Base-by-base conservation (phyloP, 1,284 basidiomycete species). In the Marasmius tenuissimus region DNA sequence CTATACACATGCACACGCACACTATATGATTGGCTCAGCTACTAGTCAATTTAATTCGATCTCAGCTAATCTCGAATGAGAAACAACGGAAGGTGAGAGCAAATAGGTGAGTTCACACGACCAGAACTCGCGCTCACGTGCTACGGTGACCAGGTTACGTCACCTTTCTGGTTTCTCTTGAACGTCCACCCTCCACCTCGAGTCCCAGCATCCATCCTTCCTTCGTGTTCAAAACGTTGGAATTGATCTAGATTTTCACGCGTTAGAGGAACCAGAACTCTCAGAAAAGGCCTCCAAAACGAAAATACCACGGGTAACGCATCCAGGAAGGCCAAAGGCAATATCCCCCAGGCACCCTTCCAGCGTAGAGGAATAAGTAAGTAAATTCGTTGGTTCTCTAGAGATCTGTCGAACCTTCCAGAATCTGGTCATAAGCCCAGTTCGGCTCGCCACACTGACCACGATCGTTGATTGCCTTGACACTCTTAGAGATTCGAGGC, bases 401-500 rank as follows among this genome's bases (percentile, higher is more conserved):
- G 62, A 63, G 67, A 64, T 6, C 56, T 37, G 39, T 64, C 61
- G 12, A 66, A 72, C 42, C 76, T 76, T 0, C 76, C 76, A 4
- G 76, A 76, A 39, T 72, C 78, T 27, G 69, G 79, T 5, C 76
- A 82, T 10, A 82, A 86, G 4, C 86, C 88, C 0, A 90, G 88
- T 64, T 89, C 88, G 6, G 79, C 82, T 20, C 76, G 90, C n/a
- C n/a, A n/a, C n/a, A n/a, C n/a, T n/a, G n/a, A n/a, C 54, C 85
- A 81, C 71, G 81, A 85, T 60, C 71, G 77, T 50, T 78, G 88
- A 49, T 75, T 76, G 27, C 84, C 82, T 59, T 70, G 62, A 70
- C 37, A 79, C 73, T 59, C 73, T 71, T 18, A 71, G 65, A 52
- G 80, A 78, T 89, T 91, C 66, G 79, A 88, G 70, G 92, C 91